Evolutionary conservation across 257 asterid genomes (phyloP).

Genomic region (Fraxinus quadrangulata): DNA sequence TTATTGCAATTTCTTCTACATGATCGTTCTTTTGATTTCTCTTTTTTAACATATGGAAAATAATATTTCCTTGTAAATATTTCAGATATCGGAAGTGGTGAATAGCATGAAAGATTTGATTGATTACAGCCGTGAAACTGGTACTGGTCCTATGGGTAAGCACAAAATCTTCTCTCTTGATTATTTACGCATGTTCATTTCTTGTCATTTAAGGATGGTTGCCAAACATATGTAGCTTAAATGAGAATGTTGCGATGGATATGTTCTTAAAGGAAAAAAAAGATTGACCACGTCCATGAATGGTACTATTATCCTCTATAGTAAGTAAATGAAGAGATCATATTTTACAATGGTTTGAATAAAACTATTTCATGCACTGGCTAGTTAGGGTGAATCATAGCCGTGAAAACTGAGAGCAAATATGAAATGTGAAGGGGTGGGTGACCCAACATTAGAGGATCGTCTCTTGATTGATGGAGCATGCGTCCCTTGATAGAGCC

Average conservation of each 20-base stretch:
- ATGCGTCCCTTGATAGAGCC: background rate
- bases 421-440: background rate
- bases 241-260: background rate
- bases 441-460: background rate
- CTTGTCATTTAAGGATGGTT: background rate
- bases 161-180: background rate
- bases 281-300: background rate
- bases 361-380: background rate
- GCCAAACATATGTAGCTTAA: background rate
- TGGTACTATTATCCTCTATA: background rate
- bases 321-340: background rate
- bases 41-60: background rate
- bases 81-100: conserved; percentile 36
- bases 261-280: background rate
- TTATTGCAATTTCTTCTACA: background rate
- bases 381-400: no score
- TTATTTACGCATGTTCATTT: background rate
- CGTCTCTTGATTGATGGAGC: background rate
- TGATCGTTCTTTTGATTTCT: background rate
- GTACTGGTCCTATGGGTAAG: conserved; percentile 20
- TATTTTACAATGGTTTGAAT: background rate
- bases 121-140: conserved; percentile 25
- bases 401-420: background rate
- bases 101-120: conserved; percentile 31
- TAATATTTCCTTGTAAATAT: background rate